Base-by-base conservation (phyloP, 352 stramenopile genomes). In the Phytophthora litchii region DNA sequence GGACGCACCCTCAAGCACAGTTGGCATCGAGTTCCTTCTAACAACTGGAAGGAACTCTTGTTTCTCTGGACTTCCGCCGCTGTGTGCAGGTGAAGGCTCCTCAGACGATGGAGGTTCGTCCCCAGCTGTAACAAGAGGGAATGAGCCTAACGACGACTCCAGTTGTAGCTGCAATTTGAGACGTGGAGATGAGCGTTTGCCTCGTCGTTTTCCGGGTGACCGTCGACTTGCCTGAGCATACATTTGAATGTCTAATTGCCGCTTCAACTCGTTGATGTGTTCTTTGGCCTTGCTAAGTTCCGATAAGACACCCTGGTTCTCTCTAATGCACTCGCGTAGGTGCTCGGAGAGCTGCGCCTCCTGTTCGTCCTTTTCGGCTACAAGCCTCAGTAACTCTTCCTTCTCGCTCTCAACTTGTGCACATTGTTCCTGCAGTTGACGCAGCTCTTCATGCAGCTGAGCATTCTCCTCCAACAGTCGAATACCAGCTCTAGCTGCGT, bases 401-500 rank as follows among this genome's bases (percentile, higher is more conserved):
- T 78, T 76, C 34, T 89, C 75, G 7, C 66, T 59, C 27, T 78
- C 51, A 20, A 60, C 25, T 20, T 70, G 71, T 17, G 54, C 32
- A 16, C 75, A 53, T 27, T 87, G 79, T 14, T 79, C 51, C 35
- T 83, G 68, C n/a, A 88, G 31, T 2, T 79, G 67, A 31, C 50
- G 48, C 44, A 88, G 59, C 41, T 91, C 81, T 31, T 89, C 79
- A 9, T 72, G 64, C 20, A 91, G 74, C 38, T 88, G 79, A 27
- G 70, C 77, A 53, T 91, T 89, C 51, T 91, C 82, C 47, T 89
- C 82, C 19, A 91, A 27, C 35, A 91, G 60, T 13, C 74, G 76
- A 45, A 91, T 91, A 3, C 81, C 81, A 16, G 81, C 81, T 48
- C 81, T 72, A 31, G 81, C 81, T 0, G 81, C 81, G 42, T 81